Conservation (phyloP, 768 basidiomycete genomes). For the Rhodotorula kratochvilovae region DNA sequence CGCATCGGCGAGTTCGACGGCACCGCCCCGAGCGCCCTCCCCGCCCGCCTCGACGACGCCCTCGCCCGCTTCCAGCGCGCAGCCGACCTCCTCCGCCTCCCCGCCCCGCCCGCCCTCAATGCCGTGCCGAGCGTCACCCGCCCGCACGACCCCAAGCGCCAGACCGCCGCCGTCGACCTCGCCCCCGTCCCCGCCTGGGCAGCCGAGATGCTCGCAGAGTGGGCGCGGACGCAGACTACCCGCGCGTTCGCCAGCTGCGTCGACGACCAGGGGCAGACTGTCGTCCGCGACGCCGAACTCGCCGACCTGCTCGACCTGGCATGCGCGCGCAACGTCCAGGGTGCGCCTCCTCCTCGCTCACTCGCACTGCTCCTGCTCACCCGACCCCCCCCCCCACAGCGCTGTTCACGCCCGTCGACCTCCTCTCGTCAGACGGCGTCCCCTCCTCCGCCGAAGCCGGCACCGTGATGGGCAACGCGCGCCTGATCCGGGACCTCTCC, state of each 20-base stretch:
- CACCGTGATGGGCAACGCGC: conserved; percentile 36
- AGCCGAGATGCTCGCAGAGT: conserved; percentile 34
- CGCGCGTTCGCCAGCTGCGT: conserved; percentile 31
- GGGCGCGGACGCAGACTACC: conserved; percentile 32
- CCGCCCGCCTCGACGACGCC: background rate
- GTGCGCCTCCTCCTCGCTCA: background rate
- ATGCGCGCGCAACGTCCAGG: conserved; percentile 35
- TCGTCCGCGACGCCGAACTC: conserved; percentile 17
- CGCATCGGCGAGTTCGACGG: conserved; percentile 34
- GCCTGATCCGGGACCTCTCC: conserved; percentile 27
- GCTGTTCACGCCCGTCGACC: conserved; percentile 39
- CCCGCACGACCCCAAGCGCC: conserved; percentile 17
- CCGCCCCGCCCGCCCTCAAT: conserved; percentile 21
- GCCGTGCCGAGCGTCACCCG: conserved; percentile 29
- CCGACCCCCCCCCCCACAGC: conserved; percentile 7
- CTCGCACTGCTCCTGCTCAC: too few relatives aligned
- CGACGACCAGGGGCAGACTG: conserved; percentile 2
- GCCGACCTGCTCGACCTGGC: conserved; percentile 33
- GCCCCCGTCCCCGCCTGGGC: conserved; percentile 17
- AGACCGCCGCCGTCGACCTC: conserved; percentile 7
- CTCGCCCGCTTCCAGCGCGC: conserved; percentile 10
- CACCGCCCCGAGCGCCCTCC: background rate
- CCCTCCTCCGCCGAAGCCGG: conserved; percentile 4
- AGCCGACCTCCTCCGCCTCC: conserved; percentile 22
- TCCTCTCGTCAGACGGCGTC: conserved; percentile 3